These are phyloP conservation scores for Paracamarosporium sp. DNA, from an alignment of 2,329 filamentous ascomycete genomes.

Conservation along the genomic window DNA sequence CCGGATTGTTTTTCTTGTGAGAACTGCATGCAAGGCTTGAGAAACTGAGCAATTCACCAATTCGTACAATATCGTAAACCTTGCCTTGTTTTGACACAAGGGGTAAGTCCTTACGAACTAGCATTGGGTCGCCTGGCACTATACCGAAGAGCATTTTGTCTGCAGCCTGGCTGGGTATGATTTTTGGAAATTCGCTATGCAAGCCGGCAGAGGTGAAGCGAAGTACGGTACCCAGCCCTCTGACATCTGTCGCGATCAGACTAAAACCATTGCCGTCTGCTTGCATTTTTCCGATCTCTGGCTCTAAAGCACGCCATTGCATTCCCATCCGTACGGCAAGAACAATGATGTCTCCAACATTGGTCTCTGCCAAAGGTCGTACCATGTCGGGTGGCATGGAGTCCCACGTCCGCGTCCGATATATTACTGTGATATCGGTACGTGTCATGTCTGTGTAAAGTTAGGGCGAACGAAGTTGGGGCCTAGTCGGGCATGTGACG, in stretches of 20 bases:
- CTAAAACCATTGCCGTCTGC: conserved; percentile 13
- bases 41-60: conserved; percentile 2
- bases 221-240: conserved; percentile 11
- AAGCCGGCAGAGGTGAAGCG: conserved; percentile 9
- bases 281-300: conserved; percentile 12
- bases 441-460: background rate
- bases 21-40: background rate
- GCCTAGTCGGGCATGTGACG: too few species aligned
- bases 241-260: conserved; percentile 1
- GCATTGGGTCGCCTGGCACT: conserved; percentile 8
- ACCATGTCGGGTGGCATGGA: conserved; percentile 15
- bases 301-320: conserved; percentile 9
- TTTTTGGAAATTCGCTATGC: background rate
- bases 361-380: conserved; percentile 9
- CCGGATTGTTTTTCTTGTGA: background rate
- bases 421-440: conserved; percentile 13
- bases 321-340: conserved; percentile 13
- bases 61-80: background rate
- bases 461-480: background rate
- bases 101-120: conserved; percentile 8
- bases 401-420: conserved; percentile 12
- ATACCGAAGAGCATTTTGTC: conserved; percentile 14
- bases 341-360: conserved; percentile 6
- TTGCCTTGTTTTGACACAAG: background rate
- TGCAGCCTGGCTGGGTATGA: conserved; percentile 5